Evolutionary conservation across 768 basidiomycete genomes (phyloP).

Genomic region (Asterophora lycoperdoides): DNA sequence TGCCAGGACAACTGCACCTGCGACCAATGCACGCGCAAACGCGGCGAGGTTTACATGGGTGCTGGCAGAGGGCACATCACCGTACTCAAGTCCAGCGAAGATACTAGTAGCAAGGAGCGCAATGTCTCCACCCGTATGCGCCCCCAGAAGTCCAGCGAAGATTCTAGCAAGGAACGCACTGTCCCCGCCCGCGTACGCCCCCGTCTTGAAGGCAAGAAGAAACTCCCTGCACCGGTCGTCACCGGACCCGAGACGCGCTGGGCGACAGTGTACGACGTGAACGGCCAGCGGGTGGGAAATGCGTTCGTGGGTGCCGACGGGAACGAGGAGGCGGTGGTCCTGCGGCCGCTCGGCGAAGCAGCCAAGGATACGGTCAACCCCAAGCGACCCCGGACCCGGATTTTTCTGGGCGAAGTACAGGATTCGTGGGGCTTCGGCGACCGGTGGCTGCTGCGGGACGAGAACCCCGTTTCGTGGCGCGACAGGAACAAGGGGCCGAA

Average conservation of each 20-base stretch:
- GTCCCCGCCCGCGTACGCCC: neutral
- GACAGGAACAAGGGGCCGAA: conserved; percentile 9
- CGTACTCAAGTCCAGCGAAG: no score
- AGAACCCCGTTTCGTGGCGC: conserved; percentile 11
- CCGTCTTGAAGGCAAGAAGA: conserved; percentile 7
- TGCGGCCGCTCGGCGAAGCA: conserved; percentile 1
- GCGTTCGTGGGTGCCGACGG: conserved; percentile 21
- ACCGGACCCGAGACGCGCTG: conserved; percentile 23
- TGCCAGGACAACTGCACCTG: conserved; percentile 48
- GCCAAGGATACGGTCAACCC: neutral
- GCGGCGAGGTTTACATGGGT: conserved; percentile 47
- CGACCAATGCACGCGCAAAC: conserved; percentile 36
- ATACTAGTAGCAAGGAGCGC: neutral
- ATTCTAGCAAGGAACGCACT: neutral
- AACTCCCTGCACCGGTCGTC: conserved; percentile 7
- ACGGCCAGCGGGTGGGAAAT: conserved; percentile 24
- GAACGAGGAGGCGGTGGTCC: conserved; percentile 20
- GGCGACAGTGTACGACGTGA: conserved; percentile 27
- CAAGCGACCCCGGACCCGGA: conserved; percentile 14
- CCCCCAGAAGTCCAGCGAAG: neutral
- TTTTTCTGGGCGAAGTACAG: conserved; percentile 29
- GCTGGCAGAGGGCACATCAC: no score
- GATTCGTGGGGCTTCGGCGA: conserved; percentile 26
- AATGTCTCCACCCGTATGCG: neutral
- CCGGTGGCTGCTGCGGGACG: conserved; percentile 5